A percentile compares a stretch with the other conserved stretches of the same genome.
Evolutionary conservation across 2,329 filamentous ascomycete species (phyloP).

Genomic region (Verticillium zaregamsianum): DNA sequence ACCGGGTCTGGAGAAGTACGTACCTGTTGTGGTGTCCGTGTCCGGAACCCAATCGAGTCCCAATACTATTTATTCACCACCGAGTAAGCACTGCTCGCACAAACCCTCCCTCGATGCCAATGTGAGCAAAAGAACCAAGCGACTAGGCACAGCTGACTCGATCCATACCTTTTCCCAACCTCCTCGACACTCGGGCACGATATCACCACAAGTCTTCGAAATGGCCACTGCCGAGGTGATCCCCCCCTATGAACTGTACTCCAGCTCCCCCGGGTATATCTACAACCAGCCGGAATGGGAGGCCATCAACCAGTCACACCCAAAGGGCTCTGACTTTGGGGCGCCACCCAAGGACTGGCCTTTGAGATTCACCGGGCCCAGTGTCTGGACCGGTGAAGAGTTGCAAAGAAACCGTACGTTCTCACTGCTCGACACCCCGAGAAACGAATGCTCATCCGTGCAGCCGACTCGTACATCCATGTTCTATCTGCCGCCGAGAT

Average conservation of each 20-base stretch:
- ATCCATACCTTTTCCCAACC: too few relatives aligned
- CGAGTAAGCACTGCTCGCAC: too few relatives aligned
- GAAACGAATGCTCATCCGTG: too few relatives aligned
- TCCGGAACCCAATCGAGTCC: too few relatives aligned
- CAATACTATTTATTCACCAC: too few relatives aligned
- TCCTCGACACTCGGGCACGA: too few relatives aligned
- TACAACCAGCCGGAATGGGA: neutral
- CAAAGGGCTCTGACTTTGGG: neutral
- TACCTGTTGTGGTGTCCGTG: too few relatives aligned
- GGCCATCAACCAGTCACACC: neutral
- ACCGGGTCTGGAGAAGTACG: too few relatives aligned
- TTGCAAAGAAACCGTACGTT: neutral
- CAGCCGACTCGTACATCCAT: neutral
- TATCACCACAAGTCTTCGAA: neutral
- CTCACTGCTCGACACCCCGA: neutral
- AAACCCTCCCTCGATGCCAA: too few relatives aligned
- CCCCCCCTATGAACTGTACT: neutral
- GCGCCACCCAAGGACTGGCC: neutral
- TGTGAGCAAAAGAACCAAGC: too few relatives aligned
- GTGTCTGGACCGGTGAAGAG: neutral
- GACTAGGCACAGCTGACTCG: too few relatives aligned
- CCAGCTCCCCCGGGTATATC: neutral
- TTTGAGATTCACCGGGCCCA: neutral
- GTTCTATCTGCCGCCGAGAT: neutral
- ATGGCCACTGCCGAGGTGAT: neutral